Conservation (phyloP, 148 eudicot genomes). For the Diospyros kaki region DNA sequence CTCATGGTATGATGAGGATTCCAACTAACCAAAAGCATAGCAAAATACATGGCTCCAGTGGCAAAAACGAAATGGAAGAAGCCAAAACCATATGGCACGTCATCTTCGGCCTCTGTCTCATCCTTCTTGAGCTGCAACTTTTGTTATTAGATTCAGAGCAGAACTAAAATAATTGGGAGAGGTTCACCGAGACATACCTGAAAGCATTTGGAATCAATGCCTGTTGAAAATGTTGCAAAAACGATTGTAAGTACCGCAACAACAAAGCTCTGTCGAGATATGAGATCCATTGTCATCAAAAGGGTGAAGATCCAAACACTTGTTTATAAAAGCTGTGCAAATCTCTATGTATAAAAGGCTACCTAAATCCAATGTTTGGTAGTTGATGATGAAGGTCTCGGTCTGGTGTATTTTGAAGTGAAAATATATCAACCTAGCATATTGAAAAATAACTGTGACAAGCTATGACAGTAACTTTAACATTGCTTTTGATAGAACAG, state of each 20-base stretch:
- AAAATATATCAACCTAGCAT: too few relatives aligned
- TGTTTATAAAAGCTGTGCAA: neutral
- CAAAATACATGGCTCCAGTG: constrained; percentile 86
- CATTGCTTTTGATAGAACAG: neutral
- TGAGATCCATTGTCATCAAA: constrained; percentile 14
- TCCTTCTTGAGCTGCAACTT: constrained; percentile 55
- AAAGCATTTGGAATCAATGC: constrained; percentile 85
- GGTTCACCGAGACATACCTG: constrained; percentile 36
- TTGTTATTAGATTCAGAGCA: constrained; percentile 2
- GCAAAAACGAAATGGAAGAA: constrained; percentile 92
- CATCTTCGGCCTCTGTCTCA: constrained; percentile 49
- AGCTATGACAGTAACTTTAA: neutral
- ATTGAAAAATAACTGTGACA: too few relatives aligned
- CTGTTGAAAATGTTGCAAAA: constrained; percentile 88
- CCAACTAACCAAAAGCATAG: constrained; percentile 83
- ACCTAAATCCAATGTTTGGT: too few relatives aligned
- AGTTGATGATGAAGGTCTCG: too few relatives aligned
- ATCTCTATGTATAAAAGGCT: neutral
- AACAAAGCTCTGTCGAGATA: constrained; percentile 63
- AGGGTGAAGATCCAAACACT: neutral
- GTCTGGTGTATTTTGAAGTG: too few relatives aligned
- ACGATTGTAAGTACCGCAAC: constrained; percentile 71
- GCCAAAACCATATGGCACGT: constrained; percentile 76
- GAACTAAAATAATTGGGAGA: neutral
- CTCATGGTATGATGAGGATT: constrained; percentile 64